Conservation (phyloP, 768 basidiomycete genomes). For the Collybia nuda region DNA sequence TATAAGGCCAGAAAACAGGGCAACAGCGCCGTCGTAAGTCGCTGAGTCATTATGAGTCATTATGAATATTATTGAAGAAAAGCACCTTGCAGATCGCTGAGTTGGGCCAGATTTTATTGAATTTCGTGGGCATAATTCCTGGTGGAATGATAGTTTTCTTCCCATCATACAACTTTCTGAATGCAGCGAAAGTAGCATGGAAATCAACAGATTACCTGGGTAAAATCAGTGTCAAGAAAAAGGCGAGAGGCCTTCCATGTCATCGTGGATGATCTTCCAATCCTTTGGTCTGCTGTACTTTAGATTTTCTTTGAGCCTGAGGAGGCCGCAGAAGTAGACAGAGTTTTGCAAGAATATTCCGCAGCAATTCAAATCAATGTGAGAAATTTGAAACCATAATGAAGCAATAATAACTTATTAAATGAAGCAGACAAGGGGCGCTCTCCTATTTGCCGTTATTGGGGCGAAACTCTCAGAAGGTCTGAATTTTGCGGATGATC, state of each 20-base stretch:
- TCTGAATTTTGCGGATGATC: constrained; percentile 71
- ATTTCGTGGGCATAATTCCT: constrained; percentile 75
- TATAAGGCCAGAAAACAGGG: constrained; percentile 80
- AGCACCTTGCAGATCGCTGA: constrained; percentile 59
- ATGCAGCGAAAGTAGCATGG: constrained; percentile 69
- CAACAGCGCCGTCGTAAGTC: constrained; percentile 61
- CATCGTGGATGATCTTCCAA: neutral
- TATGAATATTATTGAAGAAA: neutral
- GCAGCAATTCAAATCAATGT: constrained; percentile 34
- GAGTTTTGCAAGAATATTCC: constrained; percentile 72
- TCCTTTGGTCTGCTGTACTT: neutral
- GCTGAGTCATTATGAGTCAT: neutral
- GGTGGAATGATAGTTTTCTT: constrained; percentile 93
- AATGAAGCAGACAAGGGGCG: constrained; percentile 52
- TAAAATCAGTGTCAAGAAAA: constrained; percentile 71
- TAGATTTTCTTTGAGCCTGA: constrained; percentile 92
- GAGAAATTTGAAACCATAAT: constrained; percentile 2
- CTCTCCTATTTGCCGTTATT: constrained; percentile 89
- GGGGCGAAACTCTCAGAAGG: constrained; percentile 98
- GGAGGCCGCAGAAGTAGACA: constrained; percentile 69
- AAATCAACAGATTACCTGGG: constrained; percentile 54
- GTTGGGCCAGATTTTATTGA: constrained; percentile 81
- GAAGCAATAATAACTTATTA: neutral
- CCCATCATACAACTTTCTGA: constrained; percentile 86
- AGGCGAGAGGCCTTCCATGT: constrained; percentile 39